Conservation (phyloP, 2,329 filamentous ascomycete genomes). For the Xylaria sp. region DNA sequence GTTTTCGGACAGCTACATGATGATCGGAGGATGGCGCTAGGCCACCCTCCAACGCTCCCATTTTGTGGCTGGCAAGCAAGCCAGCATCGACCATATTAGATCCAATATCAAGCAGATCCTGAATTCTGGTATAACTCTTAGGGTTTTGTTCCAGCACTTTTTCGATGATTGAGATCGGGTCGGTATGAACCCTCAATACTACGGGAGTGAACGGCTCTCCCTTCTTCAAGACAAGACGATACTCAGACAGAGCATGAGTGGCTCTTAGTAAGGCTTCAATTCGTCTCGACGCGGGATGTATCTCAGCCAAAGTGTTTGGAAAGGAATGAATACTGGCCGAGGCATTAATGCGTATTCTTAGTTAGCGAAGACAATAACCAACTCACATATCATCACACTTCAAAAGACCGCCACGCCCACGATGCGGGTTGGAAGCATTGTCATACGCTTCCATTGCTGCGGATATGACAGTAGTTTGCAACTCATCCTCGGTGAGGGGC, state of each 20-base stretch:
- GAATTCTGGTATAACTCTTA: slow-evolving; percentile 77
- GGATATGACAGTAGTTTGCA: slow-evolving; percentile 71
- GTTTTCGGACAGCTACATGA: slow-evolving; percentile 64
- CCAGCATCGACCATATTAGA: slow-evolving; percentile 73
- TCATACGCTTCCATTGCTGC: slow-evolving; percentile 79
- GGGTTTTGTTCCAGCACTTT: slow-evolving; percentile 81
- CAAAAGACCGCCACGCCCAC: slow-evolving; percentile 79
- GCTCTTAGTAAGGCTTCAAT: slow-evolving; percentile 75
- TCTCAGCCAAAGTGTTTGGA: slow-evolving; percentile 64
- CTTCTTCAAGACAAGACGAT: slow-evolving; percentile 81
- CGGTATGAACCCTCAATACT: slow-evolving; percentile 78
- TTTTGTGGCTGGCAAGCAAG: slow-evolving; percentile 53
- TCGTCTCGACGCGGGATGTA: slow-evolving; percentile 62
- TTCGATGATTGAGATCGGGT: slow-evolving; percentile 77
- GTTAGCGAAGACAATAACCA: background rate
- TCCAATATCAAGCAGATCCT: slow-evolving; percentile 77
- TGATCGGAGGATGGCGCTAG: slow-evolving; percentile 47
- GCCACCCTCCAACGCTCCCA: slow-evolving; percentile 42
- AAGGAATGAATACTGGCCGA: slow-evolving; percentile 70
- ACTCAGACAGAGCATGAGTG: slow-evolving; percentile 80
- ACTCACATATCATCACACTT: slow-evolving; percentile 80
- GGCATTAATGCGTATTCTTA: slow-evolving; percentile 14
- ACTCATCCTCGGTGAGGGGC: slow-evolving; percentile 60
- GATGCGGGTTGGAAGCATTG: slow-evolving; percentile 84
- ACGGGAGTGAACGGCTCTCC: slow-evolving; percentile 84